Base-by-base conservation (phyloP, 768 basidiomycete species). In the Calocybe gangraenosa region DNA sequence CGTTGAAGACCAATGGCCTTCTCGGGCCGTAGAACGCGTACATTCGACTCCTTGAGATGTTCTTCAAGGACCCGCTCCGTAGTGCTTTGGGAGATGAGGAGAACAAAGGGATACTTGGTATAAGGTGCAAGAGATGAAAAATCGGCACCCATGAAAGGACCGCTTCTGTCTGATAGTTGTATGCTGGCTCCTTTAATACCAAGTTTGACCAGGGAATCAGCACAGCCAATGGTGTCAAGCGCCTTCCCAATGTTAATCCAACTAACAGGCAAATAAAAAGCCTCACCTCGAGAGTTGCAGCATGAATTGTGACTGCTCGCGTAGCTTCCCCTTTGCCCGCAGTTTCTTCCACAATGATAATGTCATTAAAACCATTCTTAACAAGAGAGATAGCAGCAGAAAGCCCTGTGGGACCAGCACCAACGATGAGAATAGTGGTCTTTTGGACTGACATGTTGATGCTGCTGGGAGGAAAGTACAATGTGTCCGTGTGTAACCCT, bases 401-500 rank as follows among this genome's bases (percentile, higher is more conserved):
- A 40, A 78, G 68, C 7, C 78, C 77, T 0, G 66, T 54, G 18
- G 77, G 77, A 14, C 77, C 76, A 19, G 73, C 73, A 21, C 75
- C 76, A 8, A 79, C 68, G 19, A 79, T 65, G 40, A 78, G 68
- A 21, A 78, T 58, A 19, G 68, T 68, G 3, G 73, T 70, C 36
- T 44, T 45, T 31, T 42, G 32, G 40, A 58, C 56, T 15, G 60
- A 48, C 56, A 58, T 55, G 19, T 21, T 22, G n/a, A n/a, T n/a
- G n/a, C n/a, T n/a, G n/a, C n/a, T n/a, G n/a, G n/a, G 25, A 6
- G 5, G 25, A 28, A 28, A 6, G 5, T 6, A 28, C 25, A 28
- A 28, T 28, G 25, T 28, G n/a, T n/a, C n/a, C n/a, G n/a, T n/a
- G n/a, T n/a, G n/a, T n/a, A n/a, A n/a, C n/a, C n/a, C n/a, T n/a